Conservation (phyloP, 306 rosid genomes). For the Gleditsia sinensis region DNA sequence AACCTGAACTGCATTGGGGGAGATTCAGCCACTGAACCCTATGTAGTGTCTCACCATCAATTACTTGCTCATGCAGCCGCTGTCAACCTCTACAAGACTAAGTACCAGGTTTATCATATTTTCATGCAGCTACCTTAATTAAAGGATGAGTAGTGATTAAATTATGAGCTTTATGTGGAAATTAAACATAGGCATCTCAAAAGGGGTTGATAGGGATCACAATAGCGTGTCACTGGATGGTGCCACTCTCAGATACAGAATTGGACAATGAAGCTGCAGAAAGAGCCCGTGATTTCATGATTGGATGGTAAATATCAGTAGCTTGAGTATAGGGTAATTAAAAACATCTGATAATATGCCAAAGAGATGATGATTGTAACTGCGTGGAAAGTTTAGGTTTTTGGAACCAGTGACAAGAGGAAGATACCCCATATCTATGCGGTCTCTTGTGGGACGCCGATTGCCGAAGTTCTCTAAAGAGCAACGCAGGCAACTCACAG, state of each 20-base stretch:
- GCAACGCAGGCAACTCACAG: not conserved
- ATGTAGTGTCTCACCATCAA: conserved; percentile 44
- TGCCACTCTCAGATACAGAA: conserved; percentile 35
- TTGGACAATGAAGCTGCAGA: conserved; percentile 40
- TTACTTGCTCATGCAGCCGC: conserved; percentile 60
- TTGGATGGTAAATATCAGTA: conserved; percentile 50
- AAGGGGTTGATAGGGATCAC: conserved; percentile 67
- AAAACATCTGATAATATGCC: too few relatives aligned
- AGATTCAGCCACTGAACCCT: conserved; percentile 52
- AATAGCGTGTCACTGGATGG: conserved; percentile 39
- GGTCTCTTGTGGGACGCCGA: not conserved
- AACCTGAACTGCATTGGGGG: conserved; percentile 46
- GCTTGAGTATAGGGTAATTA: too few relatives aligned
- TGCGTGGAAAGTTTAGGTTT: not conserved
- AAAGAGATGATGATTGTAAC: too few relatives aligned
- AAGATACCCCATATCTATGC: not conserved
- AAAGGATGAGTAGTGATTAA: too few relatives aligned
- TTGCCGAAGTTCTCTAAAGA: not conserved
- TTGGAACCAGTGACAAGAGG: not conserved
- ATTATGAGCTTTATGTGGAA: too few relatives aligned
- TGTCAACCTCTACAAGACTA: conserved; percentile 40
- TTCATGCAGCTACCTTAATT: too few relatives aligned
- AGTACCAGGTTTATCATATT: conserved; percentile 66
- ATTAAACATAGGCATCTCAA: conserved; percentile 47
- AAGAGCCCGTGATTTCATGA: conserved; percentile 50